phyloP scores from a whole-genome alignment of 345 rosid genomes.

The Mangifera indica region DNA sequence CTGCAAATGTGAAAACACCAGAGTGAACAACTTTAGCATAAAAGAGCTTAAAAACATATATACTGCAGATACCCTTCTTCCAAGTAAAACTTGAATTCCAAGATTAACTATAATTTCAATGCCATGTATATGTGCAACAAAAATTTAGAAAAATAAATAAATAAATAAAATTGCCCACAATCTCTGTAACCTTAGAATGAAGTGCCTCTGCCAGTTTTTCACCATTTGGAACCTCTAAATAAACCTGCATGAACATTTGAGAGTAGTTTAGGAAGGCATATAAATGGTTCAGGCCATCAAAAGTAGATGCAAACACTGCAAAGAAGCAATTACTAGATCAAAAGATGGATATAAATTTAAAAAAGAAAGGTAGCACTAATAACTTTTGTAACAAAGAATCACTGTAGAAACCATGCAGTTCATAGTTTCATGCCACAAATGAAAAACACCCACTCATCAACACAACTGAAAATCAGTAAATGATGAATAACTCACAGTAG shows the following conservation, averaged over 20 bases:
- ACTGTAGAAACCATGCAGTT: background rate
- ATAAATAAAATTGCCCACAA: slow-evolving; percentile 18
- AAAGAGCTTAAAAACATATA: background rate
- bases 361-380: slow-evolving; percentile 3
- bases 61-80: slow-evolving; percentile 3
- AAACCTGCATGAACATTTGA: slow-evolving; percentile 52
- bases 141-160: background rate
- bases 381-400: background rate
- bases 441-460: background rate
- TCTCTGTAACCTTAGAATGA: slow-evolving; percentile 62
- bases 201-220: slow-evolving; percentile 85
- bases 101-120: background rate
- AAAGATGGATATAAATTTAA: background rate
- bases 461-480: slow-evolving; percentile 13
- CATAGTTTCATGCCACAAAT: slow-evolving; percentile 7
- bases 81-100: slow-evolving; percentile 12
- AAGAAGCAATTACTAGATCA: background rate
- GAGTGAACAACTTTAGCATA: slow-evolving; percentile 1
- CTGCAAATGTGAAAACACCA: slow-evolving; percentile 40
- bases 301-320: background rate
- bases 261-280: background rate
- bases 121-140: slow-evolving; percentile 9
- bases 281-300: background rate
- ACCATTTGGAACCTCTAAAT: slow-evolving; percentile 77
- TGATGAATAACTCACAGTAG: slow-evolving; percentile 60